Conservation (phyloP, 352 stramenopile species). For the Pythium brachiatum region DNA sequence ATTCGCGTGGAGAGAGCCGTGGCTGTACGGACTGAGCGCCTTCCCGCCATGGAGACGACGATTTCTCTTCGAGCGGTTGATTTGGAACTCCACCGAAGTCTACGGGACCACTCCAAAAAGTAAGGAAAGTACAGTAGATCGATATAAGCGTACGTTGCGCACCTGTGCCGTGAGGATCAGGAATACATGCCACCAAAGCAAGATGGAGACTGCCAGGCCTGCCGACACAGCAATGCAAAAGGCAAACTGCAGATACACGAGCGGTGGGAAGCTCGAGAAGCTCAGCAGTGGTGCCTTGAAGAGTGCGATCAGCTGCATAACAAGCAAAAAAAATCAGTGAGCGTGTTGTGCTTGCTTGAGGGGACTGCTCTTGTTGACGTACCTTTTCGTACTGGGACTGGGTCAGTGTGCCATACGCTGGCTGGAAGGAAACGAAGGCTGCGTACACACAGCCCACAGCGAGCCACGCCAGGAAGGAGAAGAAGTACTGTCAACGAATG, state of each 20-base stretch:
- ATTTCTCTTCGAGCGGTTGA: constrained; percentile 63
- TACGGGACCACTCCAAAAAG: constrained; percentile 16
- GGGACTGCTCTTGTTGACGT: too few relatives aligned
- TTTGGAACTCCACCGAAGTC: constrained; percentile 80
- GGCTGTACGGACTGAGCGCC: constrained; percentile 59
- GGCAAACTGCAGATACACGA: constrained; percentile 54
- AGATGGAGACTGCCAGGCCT: constrained; percentile 59
- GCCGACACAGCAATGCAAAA: constrained; percentile 67
- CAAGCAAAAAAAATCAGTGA: constrained; percentile 4
- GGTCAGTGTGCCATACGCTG: constrained; percentile 54
- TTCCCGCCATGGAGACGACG: constrained; percentile 47
- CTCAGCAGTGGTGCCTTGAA: constrained; percentile 23
- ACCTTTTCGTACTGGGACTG: constrained; percentile 60
- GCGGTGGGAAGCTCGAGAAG: constrained; percentile 19
- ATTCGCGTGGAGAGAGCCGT: constrained; percentile 62
- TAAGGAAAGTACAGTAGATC: not conserved
- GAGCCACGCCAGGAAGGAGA: constrained; percentile 73
- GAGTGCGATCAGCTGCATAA: constrained; percentile 29
- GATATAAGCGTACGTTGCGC: not conserved
- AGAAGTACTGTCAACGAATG: constrained; percentile 66
- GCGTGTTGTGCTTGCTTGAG: too few relatives aligned
- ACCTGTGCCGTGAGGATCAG: constrained; percentile 80
- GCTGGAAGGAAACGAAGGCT: constrained; percentile 48
- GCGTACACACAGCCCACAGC: constrained; percentile 55
- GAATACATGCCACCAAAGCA: constrained; percentile 67